phyloP scores from a whole-genome alignment of 2,329 filamentous ascomycete species.

The Cercospora sesami region DNA sequence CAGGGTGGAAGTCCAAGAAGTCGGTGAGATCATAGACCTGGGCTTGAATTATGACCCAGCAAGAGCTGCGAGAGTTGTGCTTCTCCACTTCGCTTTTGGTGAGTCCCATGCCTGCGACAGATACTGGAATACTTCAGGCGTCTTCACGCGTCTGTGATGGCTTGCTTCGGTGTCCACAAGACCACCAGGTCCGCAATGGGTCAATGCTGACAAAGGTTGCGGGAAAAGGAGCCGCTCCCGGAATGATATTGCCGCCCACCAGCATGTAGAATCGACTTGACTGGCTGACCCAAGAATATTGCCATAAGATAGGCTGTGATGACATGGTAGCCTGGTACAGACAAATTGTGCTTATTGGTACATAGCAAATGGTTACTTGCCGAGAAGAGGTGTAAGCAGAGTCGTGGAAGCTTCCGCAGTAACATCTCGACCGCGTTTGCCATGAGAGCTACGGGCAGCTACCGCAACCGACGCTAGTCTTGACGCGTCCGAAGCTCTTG shows the following conservation, averaged over 20 bases:
- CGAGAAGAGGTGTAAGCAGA: no score
- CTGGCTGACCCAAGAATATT: not conserved
- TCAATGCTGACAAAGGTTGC: not conserved
- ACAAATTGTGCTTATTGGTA: not conserved
- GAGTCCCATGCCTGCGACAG: not conserved
- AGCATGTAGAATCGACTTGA: not conserved
- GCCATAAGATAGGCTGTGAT: not conserved
- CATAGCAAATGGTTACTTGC: not conserved
- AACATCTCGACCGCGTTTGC: not conserved
- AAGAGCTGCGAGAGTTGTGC: constrained; percentile 75
- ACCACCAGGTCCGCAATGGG: not conserved
- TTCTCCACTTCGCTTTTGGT: constrained; percentile 36
- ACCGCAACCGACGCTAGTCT: not conserved
- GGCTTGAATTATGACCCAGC: constrained; percentile 83
- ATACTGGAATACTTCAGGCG: not conserved
- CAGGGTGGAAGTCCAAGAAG: constrained; percentile 80
- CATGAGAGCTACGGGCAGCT: not conserved
- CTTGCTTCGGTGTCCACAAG: not conserved
- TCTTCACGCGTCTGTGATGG: not conserved
- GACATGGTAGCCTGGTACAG: not conserved
- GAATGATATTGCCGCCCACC: not conserved
- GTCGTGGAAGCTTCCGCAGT: not conserved
- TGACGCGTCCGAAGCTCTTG: not conserved
- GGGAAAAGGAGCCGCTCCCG: not conserved
- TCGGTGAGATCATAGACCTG: constrained; percentile 83